Conservation (phyloP, 306 rosid species). For the Rosa lucieae region DNA sequence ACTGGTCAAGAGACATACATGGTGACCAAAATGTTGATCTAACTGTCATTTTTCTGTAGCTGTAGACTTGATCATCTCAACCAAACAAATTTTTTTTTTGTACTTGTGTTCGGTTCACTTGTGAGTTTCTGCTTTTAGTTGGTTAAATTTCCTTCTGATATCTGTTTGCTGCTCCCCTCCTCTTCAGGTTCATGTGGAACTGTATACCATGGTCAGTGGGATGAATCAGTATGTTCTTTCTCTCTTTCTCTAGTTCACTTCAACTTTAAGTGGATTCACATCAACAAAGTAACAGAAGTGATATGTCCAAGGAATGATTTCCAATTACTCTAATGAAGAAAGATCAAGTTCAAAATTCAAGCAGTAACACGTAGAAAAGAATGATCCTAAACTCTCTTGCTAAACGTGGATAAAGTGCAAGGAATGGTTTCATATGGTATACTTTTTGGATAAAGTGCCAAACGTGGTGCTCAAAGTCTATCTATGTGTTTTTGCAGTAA, state of each 20-base stretch:
- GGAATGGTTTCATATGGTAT: background rate
- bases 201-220: constrained; percentile 96
- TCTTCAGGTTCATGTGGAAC: constrained; percentile 95
- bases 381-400: background rate
- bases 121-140: constrained; percentile 4
- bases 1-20: background rate
- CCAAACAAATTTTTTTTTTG: background rate
- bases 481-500: background rate
- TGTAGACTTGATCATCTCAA: background rate
- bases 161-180: constrained; percentile 21
- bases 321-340: background rate
- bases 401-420: no score
- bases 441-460: background rate
- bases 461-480: background rate
- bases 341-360: background rate
- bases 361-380: background rate
- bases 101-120: background rate
- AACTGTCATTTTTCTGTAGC: background rate
- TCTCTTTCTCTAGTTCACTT: constrained; percentile 43
- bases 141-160: constrained; percentile 16
- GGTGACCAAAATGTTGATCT: background rate
- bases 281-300: constrained; percentile 6
- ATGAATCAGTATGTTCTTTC: constrained; percentile 89
- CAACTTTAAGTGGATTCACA: constrained; percentile 16
- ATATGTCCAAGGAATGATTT: constrained; percentile 6